A percentile compares a stretch with the other conserved stretches of the same genome.
Evolutionary conservation across 169 alveolate species (phyloP).

Genomic region (Plasmodium coatneyi): DNA sequence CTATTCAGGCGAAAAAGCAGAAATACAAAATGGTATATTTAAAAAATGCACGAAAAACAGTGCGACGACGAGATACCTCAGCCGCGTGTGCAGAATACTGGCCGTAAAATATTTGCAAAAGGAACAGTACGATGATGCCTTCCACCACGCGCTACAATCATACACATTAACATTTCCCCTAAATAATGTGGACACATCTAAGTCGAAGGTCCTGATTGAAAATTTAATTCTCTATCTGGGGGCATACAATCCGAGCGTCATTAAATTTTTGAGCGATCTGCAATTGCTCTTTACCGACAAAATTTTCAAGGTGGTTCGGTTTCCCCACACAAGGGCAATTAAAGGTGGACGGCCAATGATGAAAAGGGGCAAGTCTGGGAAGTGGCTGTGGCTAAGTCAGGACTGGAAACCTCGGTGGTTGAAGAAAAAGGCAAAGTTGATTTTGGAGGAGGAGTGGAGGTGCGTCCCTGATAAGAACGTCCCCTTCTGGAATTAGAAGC

Average conservation of each 20-base stretch:
- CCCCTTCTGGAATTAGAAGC: constrained; percentile 70
- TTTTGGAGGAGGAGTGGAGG: constrained; percentile 74
- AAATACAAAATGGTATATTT: background rate
- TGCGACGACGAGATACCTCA: constrained; percentile 22
- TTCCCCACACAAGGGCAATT: constrained; percentile 70
- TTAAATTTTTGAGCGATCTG: constrained; percentile 34
- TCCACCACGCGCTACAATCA: constrained; percentile 52
- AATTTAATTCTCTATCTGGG: constrained; percentile 58
- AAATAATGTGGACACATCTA: constrained; percentile 36
- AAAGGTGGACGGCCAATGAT: constrained; percentile 75
- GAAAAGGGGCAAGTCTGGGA: constrained; percentile 76
- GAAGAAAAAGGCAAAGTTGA: constrained; percentile 44
- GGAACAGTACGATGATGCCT: constrained; percentile 10
- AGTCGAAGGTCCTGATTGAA: constrained; percentile 74
- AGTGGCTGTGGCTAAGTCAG: constrained; percentile 75
- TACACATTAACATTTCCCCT: constrained; percentile 50
- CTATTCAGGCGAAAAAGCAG: background rate
- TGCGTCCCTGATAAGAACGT: constrained; percentile 74
- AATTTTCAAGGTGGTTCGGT: constrained; percentile 35
- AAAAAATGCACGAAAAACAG: background rate
- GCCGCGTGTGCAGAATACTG: constrained; percentile 58
- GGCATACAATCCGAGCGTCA: constrained; percentile 45
- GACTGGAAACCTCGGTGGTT: constrained; percentile 77
- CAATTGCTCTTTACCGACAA: constrained; percentile 65
- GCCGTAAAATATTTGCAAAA: constrained; percentile 51